A percentile compares a stretch with the other conserved stretches of the same genome.
Evolutionary conservation across 345 rosid genomes (phyloP).

Genomic region (Aegle marmelos): DNA sequence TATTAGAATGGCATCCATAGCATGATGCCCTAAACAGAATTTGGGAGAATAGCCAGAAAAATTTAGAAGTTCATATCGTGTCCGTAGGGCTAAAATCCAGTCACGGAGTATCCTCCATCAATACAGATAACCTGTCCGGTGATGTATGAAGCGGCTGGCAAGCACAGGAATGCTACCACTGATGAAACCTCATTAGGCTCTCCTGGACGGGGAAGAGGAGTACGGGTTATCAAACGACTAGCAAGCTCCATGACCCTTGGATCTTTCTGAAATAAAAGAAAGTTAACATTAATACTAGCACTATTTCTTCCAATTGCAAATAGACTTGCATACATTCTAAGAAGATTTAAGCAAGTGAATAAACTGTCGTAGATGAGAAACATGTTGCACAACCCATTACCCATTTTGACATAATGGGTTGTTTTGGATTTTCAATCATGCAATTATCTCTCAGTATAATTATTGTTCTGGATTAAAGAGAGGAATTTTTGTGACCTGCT

Average conservation of each 20-base stretch:
- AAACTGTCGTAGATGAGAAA: not conserved
- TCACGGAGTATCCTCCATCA: slow-evolving; percentile 16
- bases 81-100: not conserved
- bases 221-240: not conserved
- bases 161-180: slow-evolving; percentile 36
- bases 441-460: not conserved
- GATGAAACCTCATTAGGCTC: slow-evolving; percentile 41
- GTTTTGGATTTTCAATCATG: not conserved
- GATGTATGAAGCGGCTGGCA: slow-evolving; percentile 41
- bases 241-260: not conserved
- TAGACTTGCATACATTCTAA: too few species aligned
- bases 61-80: not conserved
- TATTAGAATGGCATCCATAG: not conserved
- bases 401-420: not conserved
- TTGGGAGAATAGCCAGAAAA: not conserved
- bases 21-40: not conserved
- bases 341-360: not conserved
- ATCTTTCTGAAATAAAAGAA: not conserved
- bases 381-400: not conserved
- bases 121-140: slow-evolving; percentile 46
- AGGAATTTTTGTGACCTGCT: not conserved
- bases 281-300: not conserved
- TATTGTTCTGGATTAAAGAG: too few species aligned
- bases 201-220: slow-evolving; percentile 36
- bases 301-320: not conserved